Evolutionary conservation across 169 alveolate species (phyloP).

Genomic region (Plasmodium inui): DNA sequence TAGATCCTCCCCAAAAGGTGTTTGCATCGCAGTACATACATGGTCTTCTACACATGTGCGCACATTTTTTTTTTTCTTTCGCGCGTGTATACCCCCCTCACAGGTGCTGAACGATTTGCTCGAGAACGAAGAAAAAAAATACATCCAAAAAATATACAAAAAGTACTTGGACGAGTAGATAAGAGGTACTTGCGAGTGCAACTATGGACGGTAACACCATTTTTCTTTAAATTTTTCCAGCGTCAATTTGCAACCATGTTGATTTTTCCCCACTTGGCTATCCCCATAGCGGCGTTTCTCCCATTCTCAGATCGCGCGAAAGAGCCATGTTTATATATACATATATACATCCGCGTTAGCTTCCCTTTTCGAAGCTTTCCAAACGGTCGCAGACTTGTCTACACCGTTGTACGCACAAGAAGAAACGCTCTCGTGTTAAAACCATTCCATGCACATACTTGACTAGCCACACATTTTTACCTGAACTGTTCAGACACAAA

Average conservation of each 20-base stretch:
- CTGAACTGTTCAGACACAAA: slow-evolving; percentile 7
- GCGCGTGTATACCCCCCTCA: background rate
- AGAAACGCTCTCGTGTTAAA: background rate
- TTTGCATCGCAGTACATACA: background rate
- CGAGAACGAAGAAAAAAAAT: slow-evolving; percentile 63
- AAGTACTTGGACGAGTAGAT: slow-evolving; percentile 46
- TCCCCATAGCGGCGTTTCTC: background rate
- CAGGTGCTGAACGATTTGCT: slow-evolving; percentile 59
- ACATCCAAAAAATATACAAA: slow-evolving; percentile 54
- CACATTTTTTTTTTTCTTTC: background rate
- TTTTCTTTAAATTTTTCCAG: background rate
- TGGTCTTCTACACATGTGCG: background rate
- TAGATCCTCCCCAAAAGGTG: background rate
- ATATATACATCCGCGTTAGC: background rate
- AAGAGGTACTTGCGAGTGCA: background rate
- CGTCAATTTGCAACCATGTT: background rate
- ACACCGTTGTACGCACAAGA: background rate
- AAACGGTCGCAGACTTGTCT: background rate
- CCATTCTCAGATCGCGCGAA: background rate
- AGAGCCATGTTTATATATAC: background rate
- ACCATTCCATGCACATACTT: background rate
- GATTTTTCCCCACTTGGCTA: background rate
- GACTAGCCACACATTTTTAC: slow-evolving; percentile 2
- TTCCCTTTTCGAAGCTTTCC: background rate
- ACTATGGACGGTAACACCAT: background rate